phyloP scores from a whole-genome alignment of 768 basidiomycete genomes.

The Lactarius vividus region DNA sequence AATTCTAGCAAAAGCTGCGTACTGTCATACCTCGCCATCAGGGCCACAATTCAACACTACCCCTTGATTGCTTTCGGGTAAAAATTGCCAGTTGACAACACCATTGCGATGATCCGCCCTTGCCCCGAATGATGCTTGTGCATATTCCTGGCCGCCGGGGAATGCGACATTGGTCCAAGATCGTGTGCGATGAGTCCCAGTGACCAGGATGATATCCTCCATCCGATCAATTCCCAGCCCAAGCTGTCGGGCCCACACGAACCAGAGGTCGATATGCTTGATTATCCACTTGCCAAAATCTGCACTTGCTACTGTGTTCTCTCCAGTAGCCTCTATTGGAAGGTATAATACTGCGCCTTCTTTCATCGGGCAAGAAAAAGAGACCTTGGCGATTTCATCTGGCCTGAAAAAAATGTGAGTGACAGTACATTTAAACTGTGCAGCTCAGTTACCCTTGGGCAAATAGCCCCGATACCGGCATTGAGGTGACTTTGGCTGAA shows the following conservation, averaged over 20 bases:
- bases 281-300: too few species aligned
- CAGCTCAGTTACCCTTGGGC: background rate
- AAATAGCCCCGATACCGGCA: background rate
- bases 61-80: background rate
- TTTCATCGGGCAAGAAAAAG: too few species aligned
- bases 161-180: conserved; percentile 3
- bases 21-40: background rate
- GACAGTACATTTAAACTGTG: background rate
- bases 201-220: conserved; percentile 1
- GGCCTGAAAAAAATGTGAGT: too few species aligned
- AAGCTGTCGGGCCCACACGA: background rate
- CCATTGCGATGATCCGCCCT: background rate
- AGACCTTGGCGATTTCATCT: too few species aligned
- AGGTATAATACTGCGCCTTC: too few species aligned
- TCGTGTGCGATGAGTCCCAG: conserved; percentile 3
- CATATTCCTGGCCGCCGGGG: background rate
- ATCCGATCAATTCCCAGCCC: background rate
- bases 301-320: too few species aligned
- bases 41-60: background rate
- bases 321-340: too few species aligned
- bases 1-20: accelerated
- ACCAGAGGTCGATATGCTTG: background rate
- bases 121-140: background rate
- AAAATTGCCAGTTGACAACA: background rate
- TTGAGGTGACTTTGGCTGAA: background rate